These are phyloP conservation scores for Trapa incisa DNA, from an alignment of 345 rosid species.

Conservation along the genomic window DNA sequence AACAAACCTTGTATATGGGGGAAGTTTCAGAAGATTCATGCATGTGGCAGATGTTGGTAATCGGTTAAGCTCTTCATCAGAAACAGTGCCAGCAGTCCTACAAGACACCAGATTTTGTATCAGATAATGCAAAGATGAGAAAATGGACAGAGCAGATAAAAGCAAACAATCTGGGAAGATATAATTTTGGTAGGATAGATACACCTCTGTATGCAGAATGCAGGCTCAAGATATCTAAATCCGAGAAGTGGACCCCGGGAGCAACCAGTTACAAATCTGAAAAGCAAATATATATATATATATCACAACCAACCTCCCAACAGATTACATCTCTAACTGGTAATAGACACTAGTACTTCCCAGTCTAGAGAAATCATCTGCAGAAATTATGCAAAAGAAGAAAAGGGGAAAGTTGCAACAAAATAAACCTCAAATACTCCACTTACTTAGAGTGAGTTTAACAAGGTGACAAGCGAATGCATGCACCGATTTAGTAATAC, in stretches of 20 bases:
- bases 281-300: constrained; percentile 9
- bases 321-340: neutral
- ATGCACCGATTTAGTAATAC: too few species aligned
- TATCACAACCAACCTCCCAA: constrained; percentile 8
- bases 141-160: neutral
- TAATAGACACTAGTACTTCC: neutral
- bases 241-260: constrained; percentile 95
- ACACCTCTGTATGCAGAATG: constrained; percentile 90
- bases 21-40: constrained; percentile 98
- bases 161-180: constrained; percentile 3
- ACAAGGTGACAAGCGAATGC: too few species aligned
- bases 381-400: neutral
- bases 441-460: too few species aligned
- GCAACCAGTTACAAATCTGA: constrained; percentile 96
- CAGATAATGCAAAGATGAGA: neutral
- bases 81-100: constrained; percentile 53
- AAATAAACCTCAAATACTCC: neutral
- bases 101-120: neutral
- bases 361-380: neutral
- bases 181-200: constrained; percentile 8
- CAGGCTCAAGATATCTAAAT: constrained; percentile 78
- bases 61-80: constrained; percentile 74
- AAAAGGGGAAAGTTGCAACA: neutral
- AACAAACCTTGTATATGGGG: constrained; percentile 88
- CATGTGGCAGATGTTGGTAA: constrained; percentile 96